Evolutionary conservation across 768 basidiomycete species (phyloP), one percentile per base, ranked within the genome.

Genomic region (Mycena pura): DNA sequence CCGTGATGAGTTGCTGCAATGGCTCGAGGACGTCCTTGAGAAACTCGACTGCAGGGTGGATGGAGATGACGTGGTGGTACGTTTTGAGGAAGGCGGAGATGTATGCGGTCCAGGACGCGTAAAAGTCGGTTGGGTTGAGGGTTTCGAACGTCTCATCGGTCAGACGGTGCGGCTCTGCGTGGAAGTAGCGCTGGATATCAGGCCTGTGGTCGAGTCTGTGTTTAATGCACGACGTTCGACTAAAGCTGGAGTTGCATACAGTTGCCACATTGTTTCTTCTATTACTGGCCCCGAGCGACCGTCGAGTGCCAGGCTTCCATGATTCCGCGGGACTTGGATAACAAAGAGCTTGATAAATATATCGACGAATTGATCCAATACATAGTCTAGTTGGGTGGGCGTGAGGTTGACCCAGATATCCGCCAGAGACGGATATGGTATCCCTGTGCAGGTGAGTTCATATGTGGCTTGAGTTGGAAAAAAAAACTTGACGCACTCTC

Each of bases 201-300:
- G 59, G 64, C 3, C 63, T 65, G 22, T 25, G 21, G 6, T 25
- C 32, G 19, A 17, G 6, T 25, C 5, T 39, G n/a, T 39, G 10
- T 40, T n/a, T 11, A 47, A 22, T 22, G 3, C 9, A 15, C 4
- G 13, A 27, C 9, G 21, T 5, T 5, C 13, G 3, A 21, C 38
- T 9, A 46, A 10, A n/a, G n/a, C n/a, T 9, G 3, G 31, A 2
- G n/a, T 6, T 5, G n/a, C 57, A 19, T 40, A 60, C 63, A 56
- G 7, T 39, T 55, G 47, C 63, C 63, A 64, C 63, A 64, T 65
- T 13, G 64, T 65, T 41, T 65, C 64, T 19, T 65, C 60, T 9
- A 65, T 44, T 1, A 65, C 64, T 24, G 64, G 64, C 5, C 56
- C 64, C 11, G 55, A 27, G 4, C 17, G n/a, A 11, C 60, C 45